Base-by-base conservation (phyloP, 768 basidiomycete species). In the Podaxis sp. region DNA sequence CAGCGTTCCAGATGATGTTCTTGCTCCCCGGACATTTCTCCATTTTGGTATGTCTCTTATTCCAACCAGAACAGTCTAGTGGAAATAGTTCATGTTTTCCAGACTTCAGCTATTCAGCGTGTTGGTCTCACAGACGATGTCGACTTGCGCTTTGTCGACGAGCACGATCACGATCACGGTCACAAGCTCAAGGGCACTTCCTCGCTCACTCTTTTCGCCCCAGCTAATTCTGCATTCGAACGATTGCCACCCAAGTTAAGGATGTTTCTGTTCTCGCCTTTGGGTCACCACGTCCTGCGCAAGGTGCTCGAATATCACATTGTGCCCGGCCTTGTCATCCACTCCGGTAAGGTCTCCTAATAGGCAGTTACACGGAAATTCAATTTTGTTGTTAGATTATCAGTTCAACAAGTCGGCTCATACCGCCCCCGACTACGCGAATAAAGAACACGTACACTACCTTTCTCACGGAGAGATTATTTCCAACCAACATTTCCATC, bases 261-360 rank as follows among this genome's bases (percentile, higher is more conserved):
- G 62, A 66, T 79, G 27, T 88, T 79, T 78, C 74, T 88, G 55
- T 87, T 88, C 72, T 87, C 86, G 3, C 83, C 85, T 0, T 82
- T 84, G 59, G 87, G 87, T 6, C 73, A 76, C 36, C 70, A 66
- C 19, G 80, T 73, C 11, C 64, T 89, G 56, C 79, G 74, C 64
- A 87, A 86, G 71, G 61, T 89, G 19, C 66, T 89, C 13, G 74
- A 83, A 50, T 88, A 80, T 72, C 87, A 89, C 71, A 76, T 84
- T 61, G 78, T 84, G 5, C 84, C 84, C 0, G 72, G 77, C 9
- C 63, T 75, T 15, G 72, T 84, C 24, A 71, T 86, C n/a, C 76
- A 84, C 66, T 80, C 81, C 4, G 81, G 86, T 78, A 57, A 74
- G 75, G 67, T 17, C 37, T 43, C 15, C 51, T 15, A 15, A 1